These are phyloP conservation scores for Acacia concinna DNA, from an alignment of 331 rosid species.

Conservation along the genomic window DNA sequence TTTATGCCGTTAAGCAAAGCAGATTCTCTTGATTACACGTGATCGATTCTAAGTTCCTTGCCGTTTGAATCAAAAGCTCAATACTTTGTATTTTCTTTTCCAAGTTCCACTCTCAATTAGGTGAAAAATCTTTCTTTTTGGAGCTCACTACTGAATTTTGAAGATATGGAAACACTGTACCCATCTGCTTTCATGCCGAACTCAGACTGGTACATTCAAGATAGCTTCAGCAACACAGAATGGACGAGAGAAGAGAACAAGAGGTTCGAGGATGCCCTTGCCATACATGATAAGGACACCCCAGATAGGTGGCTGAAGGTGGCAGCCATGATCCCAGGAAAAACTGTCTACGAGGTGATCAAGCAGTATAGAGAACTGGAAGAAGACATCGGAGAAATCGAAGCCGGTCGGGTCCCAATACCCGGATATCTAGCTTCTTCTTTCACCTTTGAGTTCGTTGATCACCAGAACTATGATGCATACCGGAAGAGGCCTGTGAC, in stretches of 20 bases:
- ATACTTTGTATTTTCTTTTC: constrained; percentile 23
- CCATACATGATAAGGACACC: constrained; percentile 70
- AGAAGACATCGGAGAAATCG: constrained; percentile 80
- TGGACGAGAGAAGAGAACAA: constrained; percentile 93
- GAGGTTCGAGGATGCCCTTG: constrained; percentile 88
- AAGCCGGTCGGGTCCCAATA: constrained; percentile 74
- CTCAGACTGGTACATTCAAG: constrained; percentile 52
- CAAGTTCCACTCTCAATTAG: not conserved
- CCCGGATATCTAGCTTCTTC: constrained; percentile 69
- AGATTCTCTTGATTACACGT: constrained; percentile 65
- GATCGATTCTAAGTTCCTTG: constrained; percentile 53
- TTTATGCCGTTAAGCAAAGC: constrained; percentile 46
- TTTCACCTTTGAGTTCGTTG: constrained; percentile 60
- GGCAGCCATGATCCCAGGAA: constrained; percentile 87
- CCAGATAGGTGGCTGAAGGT: constrained; percentile 76
- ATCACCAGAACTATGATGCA: constrained; percentile 56
- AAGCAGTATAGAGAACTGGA: constrained; percentile 79
- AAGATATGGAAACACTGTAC: constrained; percentile 64
- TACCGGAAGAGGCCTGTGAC: constrained; percentile 50
- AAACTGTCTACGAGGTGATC: constrained; percentile 72
- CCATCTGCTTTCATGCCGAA: constrained; percentile 44
- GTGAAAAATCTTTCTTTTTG: constrained; percentile 3
- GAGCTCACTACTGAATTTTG: not conserved
- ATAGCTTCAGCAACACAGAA: constrained; percentile 45
- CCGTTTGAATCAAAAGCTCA: constrained; percentile 46